These are phyloP conservation scores for Fusarium ramigenum DNA, from an alignment of 2,329 filamentous ascomycete species.

Conservation along the genomic window DNA sequence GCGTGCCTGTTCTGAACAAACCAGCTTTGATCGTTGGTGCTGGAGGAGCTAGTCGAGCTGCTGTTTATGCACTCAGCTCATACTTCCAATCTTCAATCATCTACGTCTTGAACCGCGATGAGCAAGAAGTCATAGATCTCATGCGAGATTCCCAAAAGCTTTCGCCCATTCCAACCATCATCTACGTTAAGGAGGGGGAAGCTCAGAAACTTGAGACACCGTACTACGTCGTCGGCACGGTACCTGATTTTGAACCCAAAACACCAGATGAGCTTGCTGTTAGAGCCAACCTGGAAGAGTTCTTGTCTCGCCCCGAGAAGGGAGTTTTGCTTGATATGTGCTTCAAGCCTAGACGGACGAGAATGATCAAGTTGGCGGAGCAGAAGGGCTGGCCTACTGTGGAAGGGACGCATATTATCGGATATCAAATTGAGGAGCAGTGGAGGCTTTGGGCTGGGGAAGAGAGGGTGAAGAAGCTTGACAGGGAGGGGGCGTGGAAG, in stretches of 20 bases:
- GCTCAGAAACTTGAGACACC: not conserved
- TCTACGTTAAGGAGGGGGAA: not conserved
- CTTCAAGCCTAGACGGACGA: slow-evolving; percentile 4
- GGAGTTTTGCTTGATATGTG: slow-evolving; percentile 13
- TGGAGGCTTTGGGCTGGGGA: slow-evolving; percentile 4
- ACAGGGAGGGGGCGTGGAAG: slow-evolving; percentile 3
- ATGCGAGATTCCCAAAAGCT: not conserved
- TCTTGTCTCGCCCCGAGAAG: not conserved
- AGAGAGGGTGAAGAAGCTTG: not conserved
- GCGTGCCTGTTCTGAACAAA: not conserved
- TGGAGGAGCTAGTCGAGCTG: slow-evolving; percentile 4
- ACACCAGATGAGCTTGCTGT: not conserved
- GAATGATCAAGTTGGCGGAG: slow-evolving; percentile 9
- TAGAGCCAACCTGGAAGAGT: not conserved
- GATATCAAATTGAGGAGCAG: slow-evolving; percentile 8
- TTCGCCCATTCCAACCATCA: not conserved
- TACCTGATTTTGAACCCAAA: not conserved
- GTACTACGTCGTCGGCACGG: not conserved
- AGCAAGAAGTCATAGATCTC: not conserved
- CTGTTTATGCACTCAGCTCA: not conserved
- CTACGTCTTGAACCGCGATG: not conserved
- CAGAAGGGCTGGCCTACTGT: slow-evolving; percentile 1
- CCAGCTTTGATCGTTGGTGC: slow-evolving; percentile 6
- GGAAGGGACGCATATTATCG: slow-evolving; percentile 5
- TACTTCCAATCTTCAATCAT: slow-evolving; percentile 4